These are phyloP conservation scores for Knufia fluminis DNA, from an alignment of 2,329 filamentous ascomycete genomes.

Conservation along the genomic window DNA sequence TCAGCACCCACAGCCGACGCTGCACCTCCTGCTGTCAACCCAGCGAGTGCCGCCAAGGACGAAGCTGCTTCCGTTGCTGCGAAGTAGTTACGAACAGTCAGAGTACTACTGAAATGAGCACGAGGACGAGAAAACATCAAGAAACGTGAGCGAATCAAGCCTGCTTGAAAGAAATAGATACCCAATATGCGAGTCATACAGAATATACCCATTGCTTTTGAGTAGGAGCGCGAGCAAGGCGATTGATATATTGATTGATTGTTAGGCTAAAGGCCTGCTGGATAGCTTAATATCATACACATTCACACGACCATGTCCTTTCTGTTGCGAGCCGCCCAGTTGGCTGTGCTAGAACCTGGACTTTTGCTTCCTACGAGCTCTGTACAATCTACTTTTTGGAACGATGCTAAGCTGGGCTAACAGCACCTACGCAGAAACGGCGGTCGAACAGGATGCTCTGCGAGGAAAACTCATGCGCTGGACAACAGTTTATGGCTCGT, in stretches of 20 bases:
- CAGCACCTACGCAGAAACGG: no score
- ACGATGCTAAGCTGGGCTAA: no score
- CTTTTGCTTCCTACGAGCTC: no score
- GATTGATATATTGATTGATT: neutral
- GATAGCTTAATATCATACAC: neutral
- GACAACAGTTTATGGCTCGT: no score
- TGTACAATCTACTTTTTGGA: no score
- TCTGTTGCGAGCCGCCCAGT: no score
- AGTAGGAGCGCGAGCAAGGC: neutral
- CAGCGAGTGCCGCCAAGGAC: neutral
- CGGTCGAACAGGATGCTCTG: no score
- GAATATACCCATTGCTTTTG: neutral
- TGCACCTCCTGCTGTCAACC: neutral
- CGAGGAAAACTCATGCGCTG: no score
- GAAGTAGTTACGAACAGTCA: neutral
- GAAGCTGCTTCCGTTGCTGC: slow-evolving; percentile 4
- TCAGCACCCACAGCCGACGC: slow-evolving; percentile 6
- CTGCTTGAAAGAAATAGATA: neutral
- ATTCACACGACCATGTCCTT: no score
- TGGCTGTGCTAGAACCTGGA: no score
- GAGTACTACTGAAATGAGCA: neutral
- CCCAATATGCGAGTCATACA: neutral
- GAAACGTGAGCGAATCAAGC: neutral
- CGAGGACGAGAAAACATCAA: neutral
- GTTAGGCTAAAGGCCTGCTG: neutral